Conservation (phyloP, 495 filamentous ascomycete species). For the Aspergillus bridgeri region DNA sequence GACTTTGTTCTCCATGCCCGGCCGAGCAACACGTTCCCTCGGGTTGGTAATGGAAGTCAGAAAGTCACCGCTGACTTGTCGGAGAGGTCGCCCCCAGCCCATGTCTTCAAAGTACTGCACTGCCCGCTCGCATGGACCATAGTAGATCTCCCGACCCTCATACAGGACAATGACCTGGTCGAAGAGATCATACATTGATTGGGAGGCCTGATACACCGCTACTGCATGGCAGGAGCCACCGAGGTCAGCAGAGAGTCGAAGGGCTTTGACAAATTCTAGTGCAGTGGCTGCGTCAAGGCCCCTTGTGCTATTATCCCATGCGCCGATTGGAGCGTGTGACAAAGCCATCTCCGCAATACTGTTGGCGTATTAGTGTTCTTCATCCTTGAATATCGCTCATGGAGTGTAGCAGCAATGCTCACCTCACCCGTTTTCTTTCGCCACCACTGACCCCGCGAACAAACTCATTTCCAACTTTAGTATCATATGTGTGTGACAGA, state of each 20-base stretch:
- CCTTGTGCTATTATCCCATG: conserved; percentile 83
- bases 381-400: not conserved
- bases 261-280: conserved; percentile 62
- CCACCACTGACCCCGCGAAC: conserved; percentile 76
- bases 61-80: conserved; percentile 65
- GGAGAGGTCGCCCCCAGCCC: conserved; percentile 51
- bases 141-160: conserved; percentile 62
- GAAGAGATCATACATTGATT: conserved; percentile 71
- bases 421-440: conserved; percentile 60
- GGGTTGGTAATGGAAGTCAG: conserved; percentile 67
- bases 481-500: conserved; percentile 50
- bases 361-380: not conserved
- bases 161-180: conserved; percentile 60
- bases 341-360: conserved; percentile 53
- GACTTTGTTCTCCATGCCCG: conserved; percentile 58
- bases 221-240: conserved; percentile 72
- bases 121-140: conserved; percentile 52
- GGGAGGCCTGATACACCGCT: conserved; percentile 79
- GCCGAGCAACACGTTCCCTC: conserved; percentile 52
- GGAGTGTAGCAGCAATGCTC: not conserved
- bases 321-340: conserved; percentile 64
- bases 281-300: conserved; percentile 83
- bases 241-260: conserved; percentile 69
- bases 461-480: conserved; percentile 40
- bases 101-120: conserved; percentile 57